phyloP scores from a whole-genome alignment of 2,329 filamentous ascomycete genomes.

The Alternaria sp. region DNA sequence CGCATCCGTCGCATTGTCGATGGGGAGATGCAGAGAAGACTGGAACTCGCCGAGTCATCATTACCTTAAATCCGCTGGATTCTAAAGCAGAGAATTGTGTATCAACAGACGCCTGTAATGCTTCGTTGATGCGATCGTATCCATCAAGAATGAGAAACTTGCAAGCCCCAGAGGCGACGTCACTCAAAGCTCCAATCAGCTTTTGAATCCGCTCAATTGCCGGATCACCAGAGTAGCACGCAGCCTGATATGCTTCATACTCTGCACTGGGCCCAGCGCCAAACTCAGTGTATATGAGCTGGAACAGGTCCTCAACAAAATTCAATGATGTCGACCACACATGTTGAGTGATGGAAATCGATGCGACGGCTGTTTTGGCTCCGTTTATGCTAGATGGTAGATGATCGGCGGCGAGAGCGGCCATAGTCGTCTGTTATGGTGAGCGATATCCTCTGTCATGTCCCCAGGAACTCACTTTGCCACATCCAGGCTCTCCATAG shows the following conservation, averaged over 20 bases:
- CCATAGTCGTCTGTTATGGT: background rate
- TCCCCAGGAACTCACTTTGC: too few species aligned
- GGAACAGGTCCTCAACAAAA: background rate
- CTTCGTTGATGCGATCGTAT: background rate
- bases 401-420: background rate
- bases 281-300: background rate
- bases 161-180: background rate
- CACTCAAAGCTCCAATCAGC: background rate
- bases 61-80: background rate
- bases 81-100: background rate
- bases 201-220: background rate
- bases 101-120: background rate
- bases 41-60: background rate
- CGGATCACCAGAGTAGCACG: background rate
- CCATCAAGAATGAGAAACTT: background rate
- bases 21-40: background rate
- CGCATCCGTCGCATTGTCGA: background rate
- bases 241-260: background rate
- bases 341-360: background rate
- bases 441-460: rapidly evolving
- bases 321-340: background rate
- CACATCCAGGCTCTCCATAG: too few species aligned
- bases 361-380: background rate
- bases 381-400: background rate
- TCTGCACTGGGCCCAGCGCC: background rate